Conservation (phyloP, 257 asterid species). For the Solanum lycopersicoides region DNA sequence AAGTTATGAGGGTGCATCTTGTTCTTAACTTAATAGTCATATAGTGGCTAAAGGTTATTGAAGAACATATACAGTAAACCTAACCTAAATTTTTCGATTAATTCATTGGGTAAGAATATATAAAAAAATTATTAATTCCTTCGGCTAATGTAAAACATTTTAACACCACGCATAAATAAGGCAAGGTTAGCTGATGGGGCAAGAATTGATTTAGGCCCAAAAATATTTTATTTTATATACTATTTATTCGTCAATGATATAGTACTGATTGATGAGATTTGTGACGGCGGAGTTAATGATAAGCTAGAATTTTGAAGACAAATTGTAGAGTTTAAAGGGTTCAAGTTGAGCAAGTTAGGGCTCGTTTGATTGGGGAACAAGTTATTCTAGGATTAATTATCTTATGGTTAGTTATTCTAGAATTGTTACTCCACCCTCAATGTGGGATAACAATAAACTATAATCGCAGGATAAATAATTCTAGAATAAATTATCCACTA, state of each 20-base stretch:
- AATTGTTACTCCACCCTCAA: background rate
- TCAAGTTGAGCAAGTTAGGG: background rate
- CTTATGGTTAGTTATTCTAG: background rate
- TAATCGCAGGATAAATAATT: too few species aligned
- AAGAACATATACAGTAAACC: background rate
- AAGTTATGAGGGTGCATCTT: background rate
- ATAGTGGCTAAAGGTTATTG: background rate
- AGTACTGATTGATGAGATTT: background rate
- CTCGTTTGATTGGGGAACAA: background rate
- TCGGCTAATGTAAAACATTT: background rate
- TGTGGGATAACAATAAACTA: background rate
- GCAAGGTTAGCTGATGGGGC: background rate
- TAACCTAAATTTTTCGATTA: background rate
- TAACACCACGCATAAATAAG: background rate
- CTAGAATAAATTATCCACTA: background rate
- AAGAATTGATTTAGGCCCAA: background rate
- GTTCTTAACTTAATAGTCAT: background rate
- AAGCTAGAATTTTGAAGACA: too few species aligned
- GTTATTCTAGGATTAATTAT: too few species aligned
- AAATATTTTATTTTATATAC: background rate
- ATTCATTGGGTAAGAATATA: background rate
- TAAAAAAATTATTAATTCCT: background rate
- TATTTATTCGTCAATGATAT: background rate
- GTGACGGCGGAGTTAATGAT: background rate
- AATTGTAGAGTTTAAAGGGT: background rate